Evolutionary conservation across 164 flowering plant genomes (phyloP).

Genomic region (Warburgia ugandensis): DNA sequence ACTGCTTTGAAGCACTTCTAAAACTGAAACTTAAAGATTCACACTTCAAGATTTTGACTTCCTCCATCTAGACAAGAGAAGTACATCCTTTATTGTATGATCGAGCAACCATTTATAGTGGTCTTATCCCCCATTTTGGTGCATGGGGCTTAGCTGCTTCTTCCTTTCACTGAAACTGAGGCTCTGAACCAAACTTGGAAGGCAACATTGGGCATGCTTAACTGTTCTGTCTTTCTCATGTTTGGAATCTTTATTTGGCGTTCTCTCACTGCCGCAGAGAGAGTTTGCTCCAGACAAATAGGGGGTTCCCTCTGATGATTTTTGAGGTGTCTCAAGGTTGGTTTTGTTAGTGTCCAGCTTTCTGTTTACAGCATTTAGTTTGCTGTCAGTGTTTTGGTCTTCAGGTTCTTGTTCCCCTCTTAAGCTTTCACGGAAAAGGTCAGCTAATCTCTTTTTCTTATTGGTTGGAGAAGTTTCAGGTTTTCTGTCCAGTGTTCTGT

Average conservation of each 20-base stretch:
- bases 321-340: slow-evolving; percentile 17
- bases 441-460: slow-evolving; percentile 58
- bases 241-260: slow-evolving; percentile 28
- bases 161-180: slow-evolving; percentile 48
- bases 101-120: too few relatives aligned
- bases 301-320: slow-evolving; percentile 34
- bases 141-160: slow-evolving; percentile 39
- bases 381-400: slow-evolving; percentile 6
- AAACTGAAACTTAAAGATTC: not conserved
- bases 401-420: slow-evolving; percentile 18
- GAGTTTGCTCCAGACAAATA: slow-evolving; percentile 29
- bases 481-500: slow-evolving; percentile 11
- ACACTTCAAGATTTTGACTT: not conserved
- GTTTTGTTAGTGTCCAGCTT: slow-evolving; percentile 14
- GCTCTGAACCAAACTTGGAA: slow-evolving; percentile 48
- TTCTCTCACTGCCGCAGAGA: slow-evolving; percentile 32
- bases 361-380: slow-evolving; percentile 11
- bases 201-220: slow-evolving; percentile 47
- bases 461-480: slow-evolving; percentile 39
- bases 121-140: slow-evolving; percentile 3
- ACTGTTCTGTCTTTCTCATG: slow-evolving; percentile 26
- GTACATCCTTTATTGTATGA: too few relatives aligned
- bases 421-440: slow-evolving; percentile 54
- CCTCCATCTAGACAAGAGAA: not conserved
- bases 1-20: slow-evolving; percentile 13